Conservation (phyloP, 169 alveolate species). For the Babesia bigemina region DNA sequence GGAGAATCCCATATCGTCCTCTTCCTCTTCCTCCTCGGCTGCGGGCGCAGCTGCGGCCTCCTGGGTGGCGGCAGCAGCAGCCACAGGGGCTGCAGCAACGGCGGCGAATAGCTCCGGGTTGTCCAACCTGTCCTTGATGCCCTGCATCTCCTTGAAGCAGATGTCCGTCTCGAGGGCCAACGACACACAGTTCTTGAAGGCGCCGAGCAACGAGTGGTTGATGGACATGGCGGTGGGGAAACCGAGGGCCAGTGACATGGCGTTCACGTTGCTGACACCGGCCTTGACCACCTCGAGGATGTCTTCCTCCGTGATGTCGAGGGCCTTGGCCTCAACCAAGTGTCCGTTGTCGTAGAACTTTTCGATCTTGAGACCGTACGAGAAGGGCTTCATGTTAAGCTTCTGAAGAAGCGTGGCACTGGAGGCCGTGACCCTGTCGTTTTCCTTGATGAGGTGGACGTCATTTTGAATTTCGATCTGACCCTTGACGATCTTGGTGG, state of each 20-base stretch:
- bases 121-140: conserved; percentile 88
- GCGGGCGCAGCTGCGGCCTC: conserved; percentile 80
- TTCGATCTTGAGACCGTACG: conserved; percentile 92
- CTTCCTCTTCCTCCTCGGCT: conserved; percentile 94
- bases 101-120: conserved; percentile 90
- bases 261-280: conserved; percentile 91
- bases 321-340: conserved; percentile 91
- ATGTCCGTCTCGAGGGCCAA: conserved; percentile 92
- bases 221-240: conserved; percentile 93
- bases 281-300: conserved; percentile 84
- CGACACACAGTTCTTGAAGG: conserved; percentile 96
- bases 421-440: conserved; percentile 95
- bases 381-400: conserved; percentile 96
- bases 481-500: conserved; percentile 98
- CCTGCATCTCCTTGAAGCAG: conserved; percentile 93
- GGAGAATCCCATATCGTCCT: conserved; percentile 94
- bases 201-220: conserved; percentile 93
- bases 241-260: conserved; percentile 91
- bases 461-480: conserved; percentile 96
- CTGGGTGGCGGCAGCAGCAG: conserved; percentile 80
- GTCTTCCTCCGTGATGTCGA: conserved; percentile 93
- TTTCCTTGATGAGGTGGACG: conserved; percentile 91
- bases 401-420: conserved; percentile 96
- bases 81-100: conserved; percentile 81
- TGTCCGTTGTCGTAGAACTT: conserved; percentile 94